Evolutionary conservation across 1,284 basidiomycete genomes (phyloP).

Genomic region (Rhodotorula sp.): DNA sequence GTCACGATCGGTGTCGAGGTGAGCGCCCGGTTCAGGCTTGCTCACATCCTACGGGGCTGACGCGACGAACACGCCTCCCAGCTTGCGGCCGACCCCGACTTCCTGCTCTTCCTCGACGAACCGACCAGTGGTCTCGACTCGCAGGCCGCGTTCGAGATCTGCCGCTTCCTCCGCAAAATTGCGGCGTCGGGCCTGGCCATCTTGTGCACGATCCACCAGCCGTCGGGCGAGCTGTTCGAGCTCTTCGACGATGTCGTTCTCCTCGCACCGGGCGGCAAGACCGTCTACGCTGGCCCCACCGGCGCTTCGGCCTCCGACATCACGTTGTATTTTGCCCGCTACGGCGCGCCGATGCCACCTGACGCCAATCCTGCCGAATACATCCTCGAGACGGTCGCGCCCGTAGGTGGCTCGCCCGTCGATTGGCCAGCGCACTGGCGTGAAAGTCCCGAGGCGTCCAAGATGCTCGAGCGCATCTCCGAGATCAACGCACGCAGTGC

Average conservation of each 20-base stretch:
- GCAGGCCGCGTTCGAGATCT: slow-evolving; percentile 47
- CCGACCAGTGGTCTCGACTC: slow-evolving; percentile 40
- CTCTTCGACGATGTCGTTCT: slow-evolving; percentile 44
- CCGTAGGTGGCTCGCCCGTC: slow-evolving; percentile 2
- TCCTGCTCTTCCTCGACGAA: slow-evolving; percentile 50
- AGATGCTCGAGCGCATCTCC: not conserved
- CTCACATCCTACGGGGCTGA: not conserved
- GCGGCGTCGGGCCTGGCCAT: slow-evolving; percentile 49
- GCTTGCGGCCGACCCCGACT: slow-evolving; percentile 56
- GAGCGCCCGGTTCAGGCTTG: not conserved
- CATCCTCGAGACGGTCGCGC: slow-evolving; percentile 19
- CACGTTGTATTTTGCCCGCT: slow-evolving; percentile 56
- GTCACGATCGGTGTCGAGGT: slow-evolving; percentile 62
- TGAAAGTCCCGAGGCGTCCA: not conserved
- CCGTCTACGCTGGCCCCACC: slow-evolving; percentile 40
- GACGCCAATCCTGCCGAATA: slow-evolving; percentile 40
- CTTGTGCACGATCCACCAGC: slow-evolving; percentile 51
- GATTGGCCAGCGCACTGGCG: slow-evolving; percentile 19
- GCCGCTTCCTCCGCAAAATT: slow-evolving; percentile 50
- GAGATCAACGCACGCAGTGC: not conserved
- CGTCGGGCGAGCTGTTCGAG: slow-evolving; percentile 44
- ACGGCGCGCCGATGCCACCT: slow-evolving; percentile 50
- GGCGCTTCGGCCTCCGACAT: slow-evolving; percentile 52
- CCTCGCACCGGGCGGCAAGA: slow-evolving; percentile 38
- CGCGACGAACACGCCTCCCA: not conserved